A percentile compares a stretch with the other conserved stretches of the same genome.
phyloP scores from a whole-genome alignment of 192 early-diverging fungal genomes.

The Spizellomyces sp. region DNA sequence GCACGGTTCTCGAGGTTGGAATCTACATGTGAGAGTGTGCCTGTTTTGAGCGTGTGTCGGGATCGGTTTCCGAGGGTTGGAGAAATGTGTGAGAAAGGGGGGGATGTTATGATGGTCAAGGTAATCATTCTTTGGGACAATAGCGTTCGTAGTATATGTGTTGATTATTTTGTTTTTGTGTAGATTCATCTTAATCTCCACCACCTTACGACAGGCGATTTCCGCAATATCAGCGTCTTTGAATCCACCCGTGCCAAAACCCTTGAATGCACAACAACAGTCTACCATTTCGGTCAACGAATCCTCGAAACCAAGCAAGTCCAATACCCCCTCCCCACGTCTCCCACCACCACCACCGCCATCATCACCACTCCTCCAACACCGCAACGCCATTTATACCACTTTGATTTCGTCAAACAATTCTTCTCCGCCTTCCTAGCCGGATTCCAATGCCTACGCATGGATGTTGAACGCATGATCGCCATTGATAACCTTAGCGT shows the following conservation, averaged over 20 bases:
- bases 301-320: conserved; percentile 35
- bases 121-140: not conserved
- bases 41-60: conserved; percentile 1
- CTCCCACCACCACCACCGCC: not conserved
- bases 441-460: conserved; percentile 22
- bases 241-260: conserved; percentile 9
- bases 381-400: conserved; percentile 16
- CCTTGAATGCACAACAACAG: conserved; percentile 33
- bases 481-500: conserved; percentile 33
- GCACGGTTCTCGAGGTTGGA: conserved; percentile 9
- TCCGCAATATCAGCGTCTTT: conserved; percentile 27
- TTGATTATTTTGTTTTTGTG: not conserved
- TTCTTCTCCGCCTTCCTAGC: conserved; percentile 31
- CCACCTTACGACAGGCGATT: conserved; percentile 17
- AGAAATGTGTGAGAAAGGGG: conserved; percentile 22
- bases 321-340: conserved; percentile 4
- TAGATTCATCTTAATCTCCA: conserved; percentile 20
- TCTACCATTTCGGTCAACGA: conserved; percentile 28
- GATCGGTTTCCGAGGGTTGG: conserved; percentile 20
- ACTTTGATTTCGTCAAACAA: conserved; percentile 30
- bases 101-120: conserved; percentile 18
- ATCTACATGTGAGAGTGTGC: not conserved
- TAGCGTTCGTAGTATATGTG: not conserved
- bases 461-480: conserved; percentile 15
- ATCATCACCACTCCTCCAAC: not conserved